Evolutionary conservation across 768 basidiomycete genomes (phyloP), one percentile per base, ranked within the genome.

Genomic region (Podaxis pistillaris): DNA sequence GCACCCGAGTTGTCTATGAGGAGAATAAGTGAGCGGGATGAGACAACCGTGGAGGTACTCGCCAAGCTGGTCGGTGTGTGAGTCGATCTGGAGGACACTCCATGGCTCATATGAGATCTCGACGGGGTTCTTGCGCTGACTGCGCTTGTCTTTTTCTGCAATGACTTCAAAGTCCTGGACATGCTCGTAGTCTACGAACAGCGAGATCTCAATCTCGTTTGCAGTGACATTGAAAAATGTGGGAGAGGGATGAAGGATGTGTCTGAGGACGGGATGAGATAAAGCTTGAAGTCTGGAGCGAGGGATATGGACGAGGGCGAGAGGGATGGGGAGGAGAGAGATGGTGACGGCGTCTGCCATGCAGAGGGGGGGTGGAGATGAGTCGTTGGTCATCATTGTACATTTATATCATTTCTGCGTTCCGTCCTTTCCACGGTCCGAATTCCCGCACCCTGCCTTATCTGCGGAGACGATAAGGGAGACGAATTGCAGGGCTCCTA

Each of bases 11-110:
- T 85, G 70, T 87, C 88, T 89, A 66, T 2, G 44, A 46, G 24
- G 33, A 49, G 49, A 44, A 37, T 51, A 56, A 58, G 64, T 41
- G 30, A 36, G 12, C 64, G 30, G 1, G 41, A 26, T 33, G 57
- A 37, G 54, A 56, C 30, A 33, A 61, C 55, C n/a, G 19, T n/a
- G 28, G 22, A 52, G 53, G 44, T 56, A 75, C 80, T 57, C 62
- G 88, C 90, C 88, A 41, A 87, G 78, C 63, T 82, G 81, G 70
- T 91, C 86, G 28, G 83, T 88, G 72, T 91, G 90, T 0, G 89
- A 89, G 72, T 92, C 90, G 58, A 93, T 87, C 73, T 93, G 90
- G 33, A 93, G 79, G 22, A 91, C 91, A 66, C 81, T 86, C 91
- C 91, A 93, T 63, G 80, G 81, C 63, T 91, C 89, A 64, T 82